Conservation (phyloP, 2,329 filamentous ascomycete species). For the Lizonia empirigonia region DNA sequence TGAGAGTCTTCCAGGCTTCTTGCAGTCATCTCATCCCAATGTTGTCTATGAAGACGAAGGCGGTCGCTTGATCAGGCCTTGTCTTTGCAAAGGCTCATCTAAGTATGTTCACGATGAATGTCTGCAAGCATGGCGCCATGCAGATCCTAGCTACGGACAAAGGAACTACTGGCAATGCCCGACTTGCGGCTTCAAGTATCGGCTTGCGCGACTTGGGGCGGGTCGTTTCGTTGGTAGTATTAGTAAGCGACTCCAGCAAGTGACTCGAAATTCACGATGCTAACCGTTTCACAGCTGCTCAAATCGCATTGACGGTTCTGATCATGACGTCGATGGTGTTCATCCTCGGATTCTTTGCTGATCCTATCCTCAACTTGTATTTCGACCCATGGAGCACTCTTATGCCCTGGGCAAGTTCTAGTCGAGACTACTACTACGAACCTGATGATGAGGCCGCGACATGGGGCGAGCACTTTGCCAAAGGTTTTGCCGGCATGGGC, state of each 20-base stretch:
- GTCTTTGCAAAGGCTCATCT: slow-evolving; percentile 89
- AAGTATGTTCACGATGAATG: slow-evolving; percentile 95
- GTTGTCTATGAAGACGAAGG: slow-evolving; percentile 77
- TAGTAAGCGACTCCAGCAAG: slow-evolving; percentile 37
- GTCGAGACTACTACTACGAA: slow-evolving; percentile 32
- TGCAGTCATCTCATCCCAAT: slow-evolving; percentile 58
- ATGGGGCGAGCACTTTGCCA: slow-evolving; percentile 85
- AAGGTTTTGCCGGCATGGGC: slow-evolving; percentile 88
- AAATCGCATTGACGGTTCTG: slow-evolving; percentile 71
- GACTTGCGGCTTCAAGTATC: slow-evolving; percentile 84
- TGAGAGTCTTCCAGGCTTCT: slow-evolving; percentile 60
- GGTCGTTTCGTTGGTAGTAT: slow-evolving; percentile 63
- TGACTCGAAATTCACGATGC: neutral
- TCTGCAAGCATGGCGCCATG: slow-evolving; percentile 78
- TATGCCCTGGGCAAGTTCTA: slow-evolving; percentile 38
- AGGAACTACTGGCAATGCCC: slow-evolving; percentile 86
- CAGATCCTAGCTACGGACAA: slow-evolving; percentile 66
- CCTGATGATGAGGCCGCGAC: slow-evolving; percentile 51
- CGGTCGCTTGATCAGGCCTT: slow-evolving; percentile 81
- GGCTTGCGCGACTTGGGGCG: slow-evolving; percentile 77
- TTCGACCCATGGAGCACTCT: slow-evolving; percentile 68
- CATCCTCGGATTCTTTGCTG: slow-evolving; percentile 85
- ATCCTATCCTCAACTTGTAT: slow-evolving; percentile 89
- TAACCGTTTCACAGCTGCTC: slow-evolving; percentile 54
- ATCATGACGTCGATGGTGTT: slow-evolving; percentile 79